A percentile compares a stretch with the other conserved stretches of the same genome.
Conservation (phyloP, 179 eudicot genomes). For the Sideroxylon spinosum region DNA sequence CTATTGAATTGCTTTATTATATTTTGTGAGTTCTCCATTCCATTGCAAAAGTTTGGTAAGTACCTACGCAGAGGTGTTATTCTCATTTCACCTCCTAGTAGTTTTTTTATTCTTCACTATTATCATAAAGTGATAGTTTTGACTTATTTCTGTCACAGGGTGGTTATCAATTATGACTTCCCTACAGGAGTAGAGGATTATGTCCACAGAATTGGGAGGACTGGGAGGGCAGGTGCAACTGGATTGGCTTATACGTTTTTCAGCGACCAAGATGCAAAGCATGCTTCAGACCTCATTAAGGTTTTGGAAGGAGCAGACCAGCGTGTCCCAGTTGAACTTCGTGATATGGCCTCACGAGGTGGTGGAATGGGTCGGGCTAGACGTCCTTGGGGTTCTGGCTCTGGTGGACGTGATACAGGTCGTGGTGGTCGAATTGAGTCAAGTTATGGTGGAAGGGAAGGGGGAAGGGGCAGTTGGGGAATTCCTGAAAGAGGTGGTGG, state of each 20-base stretch:
- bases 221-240: slow-evolving; percentile 98
- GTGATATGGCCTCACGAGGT: slow-evolving; percentile 75
- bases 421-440: slow-evolving; percentile 61
- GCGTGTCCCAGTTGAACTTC: slow-evolving; percentile 69
- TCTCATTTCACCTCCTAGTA: not conserved
- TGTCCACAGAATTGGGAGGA: slow-evolving; percentile 97
- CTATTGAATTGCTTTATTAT: not conserved
- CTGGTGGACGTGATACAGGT: slow-evolving; percentile 69
- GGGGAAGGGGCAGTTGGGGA: slow-evolving; percentile 13
- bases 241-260: slow-evolving; percentile 86
- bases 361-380: slow-evolving; percentile 58
- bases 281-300: slow-evolving; percentile 83
- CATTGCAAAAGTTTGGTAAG: not conserved
- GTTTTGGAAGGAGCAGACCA: slow-evolving; percentile 92
- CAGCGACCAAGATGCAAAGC: slow-evolving; percentile 69
- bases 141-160: slow-evolving; percentile 45
- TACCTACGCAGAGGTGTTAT: not conserved
- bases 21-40: not conserved
- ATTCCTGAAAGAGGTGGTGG: not conserved
- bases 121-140: not conserved
- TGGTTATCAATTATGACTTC: slow-evolving; percentile 91
- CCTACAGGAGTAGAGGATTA: slow-evolving; percentile 95
- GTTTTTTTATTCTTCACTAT: not conserved
- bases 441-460: slow-evolving; percentile 45
- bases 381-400: slow-evolving; percentile 61